These are phyloP conservation scores for Astragalus glycyphyllos DNA, from an alignment of 306 rosid species.

Conservation along the genomic window DNA sequence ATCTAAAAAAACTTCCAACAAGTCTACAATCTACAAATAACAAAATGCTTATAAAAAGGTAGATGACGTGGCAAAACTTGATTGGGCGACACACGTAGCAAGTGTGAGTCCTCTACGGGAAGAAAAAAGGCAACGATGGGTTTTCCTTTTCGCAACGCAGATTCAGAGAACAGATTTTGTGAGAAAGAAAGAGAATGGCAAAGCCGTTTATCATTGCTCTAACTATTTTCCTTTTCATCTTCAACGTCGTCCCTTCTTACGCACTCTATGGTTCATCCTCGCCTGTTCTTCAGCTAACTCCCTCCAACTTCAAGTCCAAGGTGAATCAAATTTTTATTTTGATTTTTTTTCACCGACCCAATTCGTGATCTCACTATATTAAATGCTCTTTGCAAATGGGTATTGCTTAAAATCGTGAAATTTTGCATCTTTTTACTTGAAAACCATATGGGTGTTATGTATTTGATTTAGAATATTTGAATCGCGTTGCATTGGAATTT, in stretches of 20 bases:
- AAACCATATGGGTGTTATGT: conserved; percentile 34
- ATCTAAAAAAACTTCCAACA: too few relatives aligned
- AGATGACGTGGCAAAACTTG: conserved; percentile 50
- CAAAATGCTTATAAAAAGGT: neutral
- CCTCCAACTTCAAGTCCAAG: conserved; percentile 97
- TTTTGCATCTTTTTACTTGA: conserved; percentile 30
- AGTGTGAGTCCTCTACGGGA: neutral
- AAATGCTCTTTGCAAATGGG: conserved; percentile 9
- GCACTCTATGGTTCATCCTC: conserved; percentile 92
- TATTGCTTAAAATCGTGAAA: conserved; percentile 31
- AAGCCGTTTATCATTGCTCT: conserved; percentile 41
- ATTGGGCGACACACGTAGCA: conserved; percentile 75
- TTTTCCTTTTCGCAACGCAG: conserved; percentile 27
- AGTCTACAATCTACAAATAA: too few relatives aligned
- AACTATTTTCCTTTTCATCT: conserved; percentile 40
- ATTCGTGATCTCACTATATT: conserved; percentile 36
- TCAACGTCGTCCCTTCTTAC: conserved; percentile 49
- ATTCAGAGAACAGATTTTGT: conserved; percentile 35
- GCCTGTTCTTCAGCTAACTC: conserved; percentile 90
- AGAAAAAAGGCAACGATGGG: neutral
- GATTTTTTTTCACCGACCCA: neutral
- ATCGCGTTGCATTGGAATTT: neutral
- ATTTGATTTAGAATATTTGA: neutral
- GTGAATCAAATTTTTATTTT: conserved; percentile 45
- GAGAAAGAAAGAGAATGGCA: conserved; percentile 43